Base-by-base conservation (phyloP, 176 grass and related monocot species). In the Leersia perrieri region DNA sequence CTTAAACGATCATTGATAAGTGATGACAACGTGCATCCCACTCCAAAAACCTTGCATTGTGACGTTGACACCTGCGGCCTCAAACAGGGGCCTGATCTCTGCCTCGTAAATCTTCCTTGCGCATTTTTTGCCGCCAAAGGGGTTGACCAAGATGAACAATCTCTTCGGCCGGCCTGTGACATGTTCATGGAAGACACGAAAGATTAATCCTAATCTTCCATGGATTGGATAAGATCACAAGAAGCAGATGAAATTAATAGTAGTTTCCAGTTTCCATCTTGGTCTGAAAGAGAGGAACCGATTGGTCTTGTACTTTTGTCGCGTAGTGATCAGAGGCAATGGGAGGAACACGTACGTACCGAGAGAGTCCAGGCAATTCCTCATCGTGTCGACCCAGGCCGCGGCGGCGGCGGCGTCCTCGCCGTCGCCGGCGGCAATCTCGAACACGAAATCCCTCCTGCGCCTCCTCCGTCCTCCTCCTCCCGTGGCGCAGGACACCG, bases 81-180 rank as follows among this genome's bases (percentile, higher is more conserved):
- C 73, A 23, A 97, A 67, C 30, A 97, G 80, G 35, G 89, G 94
- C 73, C 55, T 87, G 82, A 97, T 69, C 30, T 97, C 92, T 40
- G 76, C 31, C 20, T 87, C 26, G 80, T 94, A 89, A 33, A 94
- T 90, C 81, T 87, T 90, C 35, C 10, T 86, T 9, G 71, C 94
- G 40, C 80, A 60, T 72, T 82, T 94, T 81, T 85, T 92, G 49
- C 92, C 94, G 41, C 92, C 86, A 53, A 92, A 97, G 1, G 95
- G 95, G 82, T 97, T 97, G 74, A 97, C 86, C 49, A 94, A 58
- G 66, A 89, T 49, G 69, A 90, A 88, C 61, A 94, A 1, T 39
- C 76, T 82, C 62, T 77, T 90, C 0, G 94, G 92, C 33, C 92
- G 73, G 11, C 82, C 92, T 97, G 34, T 75, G 30, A 3, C 7